phyloP scores from a whole-genome alignment of 805 yeast species.

The Sugiyamaella smithiae region DNA sequence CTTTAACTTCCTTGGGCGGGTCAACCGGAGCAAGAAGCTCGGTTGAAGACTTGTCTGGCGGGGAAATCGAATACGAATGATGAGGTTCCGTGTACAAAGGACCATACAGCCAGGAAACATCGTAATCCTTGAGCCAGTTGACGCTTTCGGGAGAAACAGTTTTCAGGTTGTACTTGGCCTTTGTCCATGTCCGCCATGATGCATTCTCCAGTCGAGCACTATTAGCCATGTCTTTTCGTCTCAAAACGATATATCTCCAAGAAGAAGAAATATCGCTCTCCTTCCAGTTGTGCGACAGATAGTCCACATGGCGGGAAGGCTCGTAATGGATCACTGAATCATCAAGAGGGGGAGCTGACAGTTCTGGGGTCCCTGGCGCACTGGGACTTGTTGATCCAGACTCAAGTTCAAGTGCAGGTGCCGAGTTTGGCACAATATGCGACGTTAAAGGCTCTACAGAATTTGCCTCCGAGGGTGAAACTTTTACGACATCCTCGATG shows the following conservation, averaged over 20 bases:
- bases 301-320: conserved; percentile 91
- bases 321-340: conserved; percentile 76
- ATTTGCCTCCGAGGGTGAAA: neutral
- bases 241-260: conserved; percentile 87
- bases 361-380: conserved; percentile 26
- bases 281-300: conserved; percentile 93
- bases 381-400: conserved; percentile 11
- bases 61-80: conserved; percentile 19
- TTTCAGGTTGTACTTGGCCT: conserved; percentile 57
- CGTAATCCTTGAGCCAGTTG: conserved; percentile 96
- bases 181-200: conserved; percentile 95
- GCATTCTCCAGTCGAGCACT: conserved; percentile 80
- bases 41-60: conserved; percentile 14
- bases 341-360: conserved; percentile 42
- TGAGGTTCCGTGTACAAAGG: conserved; percentile 57
- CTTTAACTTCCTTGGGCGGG: neutral
- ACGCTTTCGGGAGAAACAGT: conserved; percentile 90
- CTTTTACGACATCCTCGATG: neutral
- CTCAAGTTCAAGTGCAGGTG: neutral
- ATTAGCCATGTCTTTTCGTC: conserved; percentile 80
- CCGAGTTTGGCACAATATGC: neutral
- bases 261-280: conserved; percentile 89
- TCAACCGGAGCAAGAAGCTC: conserved; percentile 11
- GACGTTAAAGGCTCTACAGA: neutral
- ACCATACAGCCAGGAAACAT: conserved; percentile 97